Evolutionary conservation across 345 rosid genomes (phyloP).

Genomic region (Gossypium australe): DNA sequence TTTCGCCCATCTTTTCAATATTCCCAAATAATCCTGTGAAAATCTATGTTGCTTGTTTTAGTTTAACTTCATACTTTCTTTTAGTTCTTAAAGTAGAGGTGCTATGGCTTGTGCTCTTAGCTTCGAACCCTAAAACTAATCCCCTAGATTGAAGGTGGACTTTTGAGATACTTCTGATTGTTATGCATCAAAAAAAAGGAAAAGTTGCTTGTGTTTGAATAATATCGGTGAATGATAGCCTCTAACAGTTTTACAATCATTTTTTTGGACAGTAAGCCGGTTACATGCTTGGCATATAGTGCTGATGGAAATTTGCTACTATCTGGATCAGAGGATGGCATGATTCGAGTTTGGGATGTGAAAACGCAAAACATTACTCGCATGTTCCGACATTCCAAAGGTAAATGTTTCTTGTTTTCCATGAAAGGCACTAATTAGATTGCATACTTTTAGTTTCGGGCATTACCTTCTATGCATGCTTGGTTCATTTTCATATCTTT

Average conservation of each 20-base stretch:
- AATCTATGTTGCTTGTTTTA: not conserved
- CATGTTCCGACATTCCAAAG: slow-evolving; percentile 52
- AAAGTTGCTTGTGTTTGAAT: not conserved
- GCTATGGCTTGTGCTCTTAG: not conserved
- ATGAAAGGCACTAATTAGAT: not conserved
- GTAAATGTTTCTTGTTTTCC: slow-evolving; percentile 22
- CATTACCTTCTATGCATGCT: not conserved
- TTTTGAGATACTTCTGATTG: not conserved
- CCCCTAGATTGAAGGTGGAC: not conserved
- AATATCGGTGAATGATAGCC: not conserved
- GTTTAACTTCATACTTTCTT: not conserved
- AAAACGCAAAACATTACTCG: slow-evolving; percentile 36
- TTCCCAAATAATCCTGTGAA: not conserved
- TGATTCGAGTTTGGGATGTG: slow-evolving; percentile 59
- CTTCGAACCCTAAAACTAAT: not conserved
- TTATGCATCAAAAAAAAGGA: not conserved
- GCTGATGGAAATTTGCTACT: slow-evolving; percentile 49
- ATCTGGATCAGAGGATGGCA: slow-evolving; percentile 77
- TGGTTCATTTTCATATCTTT: not conserved
- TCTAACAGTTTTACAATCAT: not conserved
- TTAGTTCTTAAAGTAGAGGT: not conserved
- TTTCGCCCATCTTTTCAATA: not conserved
- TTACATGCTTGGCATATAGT: slow-evolving; percentile 69
- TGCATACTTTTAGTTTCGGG: not conserved
- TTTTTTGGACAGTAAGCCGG: slow-evolving; percentile 51